Conservation (phyloP, 1,284 basidiomycete genomes). For the Sparassis latifolia region DNA sequence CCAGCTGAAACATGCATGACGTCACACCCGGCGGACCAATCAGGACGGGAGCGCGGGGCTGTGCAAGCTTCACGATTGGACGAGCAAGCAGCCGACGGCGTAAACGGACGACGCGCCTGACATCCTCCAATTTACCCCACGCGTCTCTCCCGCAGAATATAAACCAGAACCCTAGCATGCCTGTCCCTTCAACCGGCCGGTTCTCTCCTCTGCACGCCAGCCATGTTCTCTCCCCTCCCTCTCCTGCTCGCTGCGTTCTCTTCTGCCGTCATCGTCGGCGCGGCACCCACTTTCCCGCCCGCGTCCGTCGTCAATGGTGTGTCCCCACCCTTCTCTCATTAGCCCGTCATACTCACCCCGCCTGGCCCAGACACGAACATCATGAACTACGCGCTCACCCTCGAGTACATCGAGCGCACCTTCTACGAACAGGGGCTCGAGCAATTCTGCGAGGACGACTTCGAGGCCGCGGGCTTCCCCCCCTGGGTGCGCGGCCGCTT, state of each 20-base stretch:
- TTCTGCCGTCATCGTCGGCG: neutral
- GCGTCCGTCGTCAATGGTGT: neutral
- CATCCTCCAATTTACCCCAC: too few relatives aligned
- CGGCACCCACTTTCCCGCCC: neutral
- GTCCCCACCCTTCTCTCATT: neutral
- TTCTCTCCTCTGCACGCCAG: neutral
- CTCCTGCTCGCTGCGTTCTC: neutral
- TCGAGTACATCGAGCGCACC: slow-evolving; percentile 49
- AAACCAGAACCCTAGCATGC: too few relatives aligned
- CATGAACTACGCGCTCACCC: slow-evolving; percentile 47
- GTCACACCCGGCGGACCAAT: too few relatives aligned
- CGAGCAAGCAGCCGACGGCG: too few relatives aligned
- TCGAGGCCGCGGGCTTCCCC: slow-evolving; percentile 36
- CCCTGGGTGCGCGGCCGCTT: slow-evolving; percentile 37
- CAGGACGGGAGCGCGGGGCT: too few relatives aligned
- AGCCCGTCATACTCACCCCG: neutral
- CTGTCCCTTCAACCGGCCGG: neutral
- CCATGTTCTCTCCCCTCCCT: too few relatives aligned
- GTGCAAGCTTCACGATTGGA: too few relatives aligned
- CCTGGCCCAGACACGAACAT: slow-evolving; percentile 27
- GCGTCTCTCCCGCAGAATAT: too few relatives aligned
- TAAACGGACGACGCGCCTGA: too few relatives aligned
- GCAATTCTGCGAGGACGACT: slow-evolving; percentile 34
- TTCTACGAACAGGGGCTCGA: slow-evolving; percentile 34
- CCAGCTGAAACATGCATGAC: too few relatives aligned